phyloP scores from a whole-genome alignment of 345 rosid genomes.

The Eucalyptus pauciflora region DNA sequence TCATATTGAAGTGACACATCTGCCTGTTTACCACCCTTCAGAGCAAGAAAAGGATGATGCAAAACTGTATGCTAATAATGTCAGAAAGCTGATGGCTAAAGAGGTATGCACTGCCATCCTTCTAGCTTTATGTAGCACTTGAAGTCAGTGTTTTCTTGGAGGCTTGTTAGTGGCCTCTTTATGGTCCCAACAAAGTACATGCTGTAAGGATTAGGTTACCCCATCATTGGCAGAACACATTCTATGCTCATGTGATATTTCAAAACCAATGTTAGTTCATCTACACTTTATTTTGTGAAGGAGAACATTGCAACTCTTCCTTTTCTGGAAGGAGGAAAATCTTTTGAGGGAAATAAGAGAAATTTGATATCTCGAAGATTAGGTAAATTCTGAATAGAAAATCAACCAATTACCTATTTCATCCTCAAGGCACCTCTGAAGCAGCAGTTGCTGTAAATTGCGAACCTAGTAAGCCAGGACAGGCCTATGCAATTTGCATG shows the following conservation, averaged over 20 bases:
- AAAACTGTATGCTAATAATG: constrained; percentile 76
- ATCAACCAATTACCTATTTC: background rate
- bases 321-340: background rate
- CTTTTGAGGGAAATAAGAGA: background rate
- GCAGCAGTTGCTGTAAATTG: background rate
- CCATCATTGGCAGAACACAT: background rate
- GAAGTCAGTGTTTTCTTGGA: background rate
- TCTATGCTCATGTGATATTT: background rate
- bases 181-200: background rate
- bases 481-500: background rate
- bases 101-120: constrained; percentile 39
- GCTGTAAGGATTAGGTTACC: background rate
- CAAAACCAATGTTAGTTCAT: background rate
- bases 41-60: constrained; percentile 87
- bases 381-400: background rate
- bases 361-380: background rate
- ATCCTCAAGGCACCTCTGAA: background rate
- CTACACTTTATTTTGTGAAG: background rate
- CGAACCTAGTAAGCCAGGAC: background rate
- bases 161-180: background rate
- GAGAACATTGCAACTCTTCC: background rate
- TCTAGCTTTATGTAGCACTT: background rate
- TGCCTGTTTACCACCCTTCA: constrained; percentile 84
- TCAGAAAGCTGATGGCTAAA: constrained; percentile 74
- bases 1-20: constrained; percentile 61